phyloP scores from a whole-genome alignment of 768 basidiomycete genomes.

The Lentinula aciculospora region DNA sequence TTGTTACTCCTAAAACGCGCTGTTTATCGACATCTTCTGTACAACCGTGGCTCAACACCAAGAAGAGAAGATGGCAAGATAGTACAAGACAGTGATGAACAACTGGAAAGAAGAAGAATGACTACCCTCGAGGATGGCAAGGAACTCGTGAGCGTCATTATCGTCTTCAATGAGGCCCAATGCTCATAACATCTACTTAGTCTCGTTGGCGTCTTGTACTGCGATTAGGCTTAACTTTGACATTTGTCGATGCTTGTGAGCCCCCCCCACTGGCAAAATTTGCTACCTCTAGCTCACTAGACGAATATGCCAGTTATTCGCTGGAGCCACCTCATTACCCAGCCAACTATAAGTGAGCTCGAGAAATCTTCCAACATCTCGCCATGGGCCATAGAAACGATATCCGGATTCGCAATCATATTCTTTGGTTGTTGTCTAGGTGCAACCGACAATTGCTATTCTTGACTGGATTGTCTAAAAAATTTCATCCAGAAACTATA shows the following conservation, averaged over 20 bases:
- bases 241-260: constrained; percentile 72
- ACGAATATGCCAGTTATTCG: constrained; percentile 52
- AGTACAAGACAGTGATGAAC: constrained; percentile 10
- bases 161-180: background rate
- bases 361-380: constrained; percentile 28
- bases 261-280: constrained; percentile 12
- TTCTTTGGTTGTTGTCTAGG: constrained; percentile 63
- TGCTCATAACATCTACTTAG: constrained; percentile 25
- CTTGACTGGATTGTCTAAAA: background rate
- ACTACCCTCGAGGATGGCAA: constrained; percentile 6
- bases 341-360: constrained; percentile 12
- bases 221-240: constrained; percentile 51
- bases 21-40: constrained; percentile 77
- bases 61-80: constrained; percentile 29
- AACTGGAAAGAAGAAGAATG: background rate
- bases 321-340: constrained; percentile 66
- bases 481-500: constrained; percentile 51
- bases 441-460: constrained; percentile 16
- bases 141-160: constrained; percentile 20
- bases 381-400: constrained; percentile 49
- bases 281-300: background rate
- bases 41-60: constrained; percentile 70
- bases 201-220: constrained; percentile 55
- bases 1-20: constrained; percentile 77
- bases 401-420: constrained; percentile 48